phyloP scores from a whole-genome alignment of 257 asterid genomes.

The Primulina eburnea region DNA sequence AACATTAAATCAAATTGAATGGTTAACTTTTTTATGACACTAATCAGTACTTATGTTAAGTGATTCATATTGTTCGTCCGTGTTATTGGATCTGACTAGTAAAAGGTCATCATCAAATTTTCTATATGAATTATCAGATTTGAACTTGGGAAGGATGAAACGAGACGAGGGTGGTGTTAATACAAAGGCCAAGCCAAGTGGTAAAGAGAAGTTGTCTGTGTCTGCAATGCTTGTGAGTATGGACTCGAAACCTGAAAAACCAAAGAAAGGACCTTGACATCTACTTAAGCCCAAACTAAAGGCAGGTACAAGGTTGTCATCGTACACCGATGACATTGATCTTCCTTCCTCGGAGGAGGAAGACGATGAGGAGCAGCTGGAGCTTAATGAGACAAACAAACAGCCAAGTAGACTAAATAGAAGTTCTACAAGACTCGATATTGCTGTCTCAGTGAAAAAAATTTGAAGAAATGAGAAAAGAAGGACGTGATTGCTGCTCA shows the following conservation, averaged over 20 bases:
- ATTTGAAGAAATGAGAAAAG: too few species aligned
- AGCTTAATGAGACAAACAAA: slow-evolving; percentile 26
- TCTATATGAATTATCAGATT: slow-evolving; percentile 8
- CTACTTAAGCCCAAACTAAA: slow-evolving; percentile 47
- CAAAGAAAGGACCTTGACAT: slow-evolving; percentile 48
- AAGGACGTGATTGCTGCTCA: slow-evolving; percentile 29
- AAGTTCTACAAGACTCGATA: slow-evolving; percentile 13
- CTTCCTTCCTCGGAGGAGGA: slow-evolving; percentile 54
- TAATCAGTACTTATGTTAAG: too few species aligned
- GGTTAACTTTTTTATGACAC: too few species aligned
- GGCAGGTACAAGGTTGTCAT: slow-evolving; percentile 41
- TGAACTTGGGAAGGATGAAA: slow-evolving; percentile 62
- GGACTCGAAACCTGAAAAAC: slow-evolving; percentile 58
- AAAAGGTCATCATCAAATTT: too few species aligned
- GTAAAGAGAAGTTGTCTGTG: slow-evolving; percentile 56
- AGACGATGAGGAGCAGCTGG: slow-evolving; percentile 35
- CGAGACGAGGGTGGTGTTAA: slow-evolving; percentile 40
- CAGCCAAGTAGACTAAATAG: slow-evolving; percentile 31
- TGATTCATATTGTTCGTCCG: too few species aligned
- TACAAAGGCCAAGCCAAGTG: slow-evolving; percentile 35
- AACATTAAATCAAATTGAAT: too few species aligned
- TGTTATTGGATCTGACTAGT: too few species aligned
- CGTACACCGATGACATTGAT: slow-evolving; percentile 34
- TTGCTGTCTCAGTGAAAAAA: too few species aligned
- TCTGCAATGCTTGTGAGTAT: slow-evolving; percentile 62